These are phyloP conservation scores for Dipodascus albidus DNA, from an alignment of 805 yeast genomes.

Conservation along the genomic window DNA sequence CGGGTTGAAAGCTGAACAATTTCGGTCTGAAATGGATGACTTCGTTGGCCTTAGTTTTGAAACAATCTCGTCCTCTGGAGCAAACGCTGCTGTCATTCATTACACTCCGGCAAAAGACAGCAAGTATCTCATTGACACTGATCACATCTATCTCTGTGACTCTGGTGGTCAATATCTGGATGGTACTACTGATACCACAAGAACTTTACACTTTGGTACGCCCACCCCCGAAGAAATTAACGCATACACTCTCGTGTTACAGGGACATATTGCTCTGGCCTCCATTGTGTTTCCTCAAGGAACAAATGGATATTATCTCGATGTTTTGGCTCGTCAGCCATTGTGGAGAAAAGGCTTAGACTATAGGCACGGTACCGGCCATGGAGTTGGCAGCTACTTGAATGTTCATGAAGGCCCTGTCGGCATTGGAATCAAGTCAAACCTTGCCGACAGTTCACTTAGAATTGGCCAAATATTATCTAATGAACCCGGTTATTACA, in stretches of 20 bases:
- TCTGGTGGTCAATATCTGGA: conserved; percentile 87
- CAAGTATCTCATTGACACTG: conserved; percentile 50
- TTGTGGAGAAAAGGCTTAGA: conserved; percentile 76
- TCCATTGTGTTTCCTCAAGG: conserved; percentile 67
- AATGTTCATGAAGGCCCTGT: conserved; percentile 94
- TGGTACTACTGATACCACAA: conserved; percentile 94
- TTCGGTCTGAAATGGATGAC: conserved; percentile 26
- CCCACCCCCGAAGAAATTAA: conserved; percentile 48
- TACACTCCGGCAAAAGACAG: conserved; percentile 51
- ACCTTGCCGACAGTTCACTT: conserved; percentile 38
- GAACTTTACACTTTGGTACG: conserved; percentile 61
- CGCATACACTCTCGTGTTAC: conserved; percentile 74
- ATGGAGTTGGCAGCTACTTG: conserved; percentile 88
- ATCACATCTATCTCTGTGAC: conserved; percentile 66
- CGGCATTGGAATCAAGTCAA: conserved; percentile 52
- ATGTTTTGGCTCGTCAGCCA: conserved; percentile 70
- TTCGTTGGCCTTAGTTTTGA: conserved; percentile 54
- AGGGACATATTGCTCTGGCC: conserved; percentile 86
- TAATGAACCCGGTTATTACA: conserved; percentile 92
- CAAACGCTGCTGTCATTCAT: conserved; percentile 70
- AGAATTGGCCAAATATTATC: conserved; percentile 65
- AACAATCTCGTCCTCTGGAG: conserved; percentile 65
- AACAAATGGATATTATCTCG: conserved; percentile 66
- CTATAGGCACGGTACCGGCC: conserved; percentile 93
- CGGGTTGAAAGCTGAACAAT: conserved; percentile 39